Percentiles rank a stretch among this genome's conserved stretches.
These are phyloP conservation scores for Orbilia javanica DNA, from an alignment of 2,329 filamentous ascomycete species.

Conservation along the genomic window DNA sequence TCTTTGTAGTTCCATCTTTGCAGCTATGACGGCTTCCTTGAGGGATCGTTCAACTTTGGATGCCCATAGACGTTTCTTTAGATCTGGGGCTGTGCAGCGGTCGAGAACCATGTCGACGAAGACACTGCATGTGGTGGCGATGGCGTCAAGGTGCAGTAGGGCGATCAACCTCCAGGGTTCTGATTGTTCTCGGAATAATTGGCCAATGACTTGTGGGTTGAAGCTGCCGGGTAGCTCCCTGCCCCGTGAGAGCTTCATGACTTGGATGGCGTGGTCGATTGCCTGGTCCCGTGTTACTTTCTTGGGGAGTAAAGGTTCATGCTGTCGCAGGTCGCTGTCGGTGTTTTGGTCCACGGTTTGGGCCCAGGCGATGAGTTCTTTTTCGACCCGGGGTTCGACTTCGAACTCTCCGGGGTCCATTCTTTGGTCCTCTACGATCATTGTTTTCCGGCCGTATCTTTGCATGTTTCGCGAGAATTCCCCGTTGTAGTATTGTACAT, in stretches of 20 bases:
- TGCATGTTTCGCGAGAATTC: slow-evolving; percentile 63
- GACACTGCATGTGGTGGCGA: slow-evolving; percentile 62
- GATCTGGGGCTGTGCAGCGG: slow-evolving; percentile 61
- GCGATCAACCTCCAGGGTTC: slow-evolving; percentile 64
- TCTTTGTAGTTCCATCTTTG: slow-evolving; percentile 38
- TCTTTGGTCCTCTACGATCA: slow-evolving; percentile 32
- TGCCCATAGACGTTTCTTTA: slow-evolving; percentile 53
- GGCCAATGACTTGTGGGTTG: slow-evolving; percentile 63
- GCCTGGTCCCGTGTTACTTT: slow-evolving; percentile 36
- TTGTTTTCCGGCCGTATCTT: slow-evolving; percentile 60
- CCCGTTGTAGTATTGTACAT: slow-evolving; percentile 64
- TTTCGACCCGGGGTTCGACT: slow-evolving; percentile 33
- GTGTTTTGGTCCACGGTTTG: slow-evolving; percentile 23
- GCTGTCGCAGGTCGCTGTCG: neutral
- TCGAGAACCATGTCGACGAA: slow-evolving; percentile 62
- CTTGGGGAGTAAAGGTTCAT: slow-evolving; percentile 15
- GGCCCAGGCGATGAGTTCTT: slow-evolving; percentile 30
- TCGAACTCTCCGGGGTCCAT: slow-evolving; percentile 40
- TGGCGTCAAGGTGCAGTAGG: slow-evolving; percentile 53
- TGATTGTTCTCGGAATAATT: slow-evolving; percentile 64
- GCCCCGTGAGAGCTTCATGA: slow-evolving; percentile 62
- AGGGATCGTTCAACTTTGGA: slow-evolving; percentile 36
- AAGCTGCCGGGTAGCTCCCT: slow-evolving; percentile 64
- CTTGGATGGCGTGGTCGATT: slow-evolving; percentile 41
- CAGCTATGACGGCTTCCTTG: slow-evolving; percentile 14